phyloP scores from a whole-genome alignment of 2,329 filamentous ascomycete genomes.

The Penicillium sp. region DNA sequence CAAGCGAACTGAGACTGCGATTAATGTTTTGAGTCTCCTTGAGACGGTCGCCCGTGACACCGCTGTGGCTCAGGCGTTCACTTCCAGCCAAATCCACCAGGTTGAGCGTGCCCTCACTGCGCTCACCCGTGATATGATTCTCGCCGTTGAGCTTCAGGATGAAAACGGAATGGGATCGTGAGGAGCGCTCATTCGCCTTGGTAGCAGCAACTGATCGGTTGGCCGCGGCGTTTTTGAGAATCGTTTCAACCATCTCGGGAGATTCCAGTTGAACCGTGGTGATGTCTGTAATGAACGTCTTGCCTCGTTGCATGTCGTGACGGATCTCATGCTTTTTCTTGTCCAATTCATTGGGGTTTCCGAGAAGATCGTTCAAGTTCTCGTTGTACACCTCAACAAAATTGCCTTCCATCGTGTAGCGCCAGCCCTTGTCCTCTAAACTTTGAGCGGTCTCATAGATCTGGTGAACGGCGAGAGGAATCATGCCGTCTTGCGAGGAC shows the following conservation, averaged over 20 bases:
- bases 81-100: conserved; percentile 92
- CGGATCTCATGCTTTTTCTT: conserved; percentile 84
- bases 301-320: conserved; percentile 75
- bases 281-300: conserved; percentile 75
- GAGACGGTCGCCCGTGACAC: conserved; percentile 77
- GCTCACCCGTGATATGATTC: conserved; percentile 71
- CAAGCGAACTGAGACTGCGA: conserved; percentile 82
- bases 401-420: conserved; percentile 86
- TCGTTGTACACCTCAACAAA: conserved; percentile 99
- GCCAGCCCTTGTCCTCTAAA: conserved; percentile 86
- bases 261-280: conserved; percentile 72
- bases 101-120: conserved; percentile 88
- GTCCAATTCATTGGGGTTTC: conserved; percentile 62
- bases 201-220: conserved; percentile 92
- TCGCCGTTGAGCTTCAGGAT: conserved; percentile 65
- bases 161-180: conserved; percentile 92
- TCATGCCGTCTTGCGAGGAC: conserved; percentile 88
- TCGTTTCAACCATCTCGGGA: conserved; percentile 69
- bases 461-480: conserved; percentile 84
- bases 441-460: conserved; percentile 84
- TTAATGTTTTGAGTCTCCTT: conserved; percentile 98
- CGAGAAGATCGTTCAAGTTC: conserved; percentile 84
- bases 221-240: conserved; percentile 71
- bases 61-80: conserved; percentile 80
- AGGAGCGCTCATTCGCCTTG: conserved; percentile 94